phyloP scores from a whole-genome alignment of 768 basidiomycete genomes.

The Terana coerulea region DNA sequence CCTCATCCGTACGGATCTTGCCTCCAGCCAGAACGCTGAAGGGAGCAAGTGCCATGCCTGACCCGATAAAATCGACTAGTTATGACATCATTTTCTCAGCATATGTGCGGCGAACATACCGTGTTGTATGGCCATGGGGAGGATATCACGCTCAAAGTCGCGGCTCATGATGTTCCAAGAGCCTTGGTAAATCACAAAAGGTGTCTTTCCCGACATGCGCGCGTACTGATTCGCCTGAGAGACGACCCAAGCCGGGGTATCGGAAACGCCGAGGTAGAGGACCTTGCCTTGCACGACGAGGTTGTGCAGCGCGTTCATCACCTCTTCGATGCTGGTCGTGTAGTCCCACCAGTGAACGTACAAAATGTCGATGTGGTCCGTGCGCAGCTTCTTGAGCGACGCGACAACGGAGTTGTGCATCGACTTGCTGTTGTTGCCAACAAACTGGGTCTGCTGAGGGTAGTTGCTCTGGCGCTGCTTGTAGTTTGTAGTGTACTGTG shows the following conservation, averaged over 20 bases:
- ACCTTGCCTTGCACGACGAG: constrained; percentile 47
- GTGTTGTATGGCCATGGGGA: constrained; percentile 20
- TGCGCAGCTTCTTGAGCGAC: constrained; percentile 44
- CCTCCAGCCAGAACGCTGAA: constrained; percentile 40
- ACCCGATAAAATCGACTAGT: neutral
- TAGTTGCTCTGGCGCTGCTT: constrained; percentile 19
- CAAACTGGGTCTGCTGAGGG: constrained; percentile 33
- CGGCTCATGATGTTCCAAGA: constrained; percentile 23
- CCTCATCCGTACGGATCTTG: constrained; percentile 34
- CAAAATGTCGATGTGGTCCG: constrained; percentile 51
- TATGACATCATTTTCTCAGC: no score
- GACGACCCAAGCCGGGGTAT: constrained; percentile 30
- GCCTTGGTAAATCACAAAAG: constrained; percentile 40
- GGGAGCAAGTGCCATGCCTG: constrained; percentile 35
- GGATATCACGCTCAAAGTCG: constrained; percentile 38
- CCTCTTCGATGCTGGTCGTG: constrained; percentile 45
- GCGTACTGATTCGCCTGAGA: constrained; percentile 33
- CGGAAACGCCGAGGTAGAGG: constrained; percentile 21
- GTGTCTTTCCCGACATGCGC: constrained; percentile 30
- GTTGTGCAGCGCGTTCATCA: constrained; percentile 46
- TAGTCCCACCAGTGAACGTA: constrained; percentile 56
- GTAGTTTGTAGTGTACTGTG: constrained; percentile 17
- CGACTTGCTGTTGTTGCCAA: constrained; percentile 35
- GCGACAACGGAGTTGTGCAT: constrained; percentile 26
- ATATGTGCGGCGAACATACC: constrained; percentile 22